These are phyloP conservation scores for Penicillium diatomitis DNA, from an alignment of 495 filamentous ascomycete species.

Conservation along the genomic window DNA sequence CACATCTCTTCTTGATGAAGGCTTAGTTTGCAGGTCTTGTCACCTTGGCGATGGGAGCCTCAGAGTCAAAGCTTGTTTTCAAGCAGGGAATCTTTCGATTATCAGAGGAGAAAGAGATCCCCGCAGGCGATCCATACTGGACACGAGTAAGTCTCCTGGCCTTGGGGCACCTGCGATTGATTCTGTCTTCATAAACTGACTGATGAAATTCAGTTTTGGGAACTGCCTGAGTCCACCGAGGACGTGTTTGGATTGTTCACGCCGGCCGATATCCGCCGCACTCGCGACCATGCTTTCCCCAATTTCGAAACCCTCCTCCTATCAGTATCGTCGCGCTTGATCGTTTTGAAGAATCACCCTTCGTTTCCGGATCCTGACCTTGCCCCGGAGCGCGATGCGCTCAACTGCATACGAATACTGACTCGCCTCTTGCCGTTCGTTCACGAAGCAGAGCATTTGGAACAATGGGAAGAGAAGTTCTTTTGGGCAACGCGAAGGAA, in stretches of 20 bases:
- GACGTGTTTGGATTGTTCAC: slow-evolving; percentile 97
- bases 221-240: slow-evolving; percentile 90
- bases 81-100: slow-evolving; percentile 98
- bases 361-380: slow-evolving; percentile 83
- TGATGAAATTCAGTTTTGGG: slow-evolving; percentile 67
- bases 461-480: slow-evolving; percentile 83
- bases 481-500: slow-evolving; percentile 79
- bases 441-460: slow-evolving; percentile 82
- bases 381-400: slow-evolving; percentile 79
- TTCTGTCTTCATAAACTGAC: not conserved
- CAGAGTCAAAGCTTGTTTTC: slow-evolving; percentile 98
- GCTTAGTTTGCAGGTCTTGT: slow-evolving; percentile 15
- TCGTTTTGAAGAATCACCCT: slow-evolving; percentile 72
- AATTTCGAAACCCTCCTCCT: slow-evolving; percentile 90
- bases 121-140: slow-evolving; percentile 89
- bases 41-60: slow-evolving; percentile 72
- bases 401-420: slow-evolving; percentile 89
- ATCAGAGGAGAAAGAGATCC: slow-evolving; percentile 81
- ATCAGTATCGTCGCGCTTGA: slow-evolving; percentile 71
- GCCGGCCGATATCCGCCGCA: slow-evolving; percentile 83
- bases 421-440: slow-evolving; percentile 88
- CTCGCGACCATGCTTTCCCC: slow-evolving; percentile 72
- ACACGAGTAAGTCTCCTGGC: slow-evolving; percentile 50
- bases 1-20: slow-evolving; percentile 20
- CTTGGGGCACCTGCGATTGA: not conserved